Evolutionary conservation across 228 moss, liverwort and hornwort species (phyloP), one percentile per base, ranked within the genome.

Genomic region (Sphagnum fallax): DNA sequence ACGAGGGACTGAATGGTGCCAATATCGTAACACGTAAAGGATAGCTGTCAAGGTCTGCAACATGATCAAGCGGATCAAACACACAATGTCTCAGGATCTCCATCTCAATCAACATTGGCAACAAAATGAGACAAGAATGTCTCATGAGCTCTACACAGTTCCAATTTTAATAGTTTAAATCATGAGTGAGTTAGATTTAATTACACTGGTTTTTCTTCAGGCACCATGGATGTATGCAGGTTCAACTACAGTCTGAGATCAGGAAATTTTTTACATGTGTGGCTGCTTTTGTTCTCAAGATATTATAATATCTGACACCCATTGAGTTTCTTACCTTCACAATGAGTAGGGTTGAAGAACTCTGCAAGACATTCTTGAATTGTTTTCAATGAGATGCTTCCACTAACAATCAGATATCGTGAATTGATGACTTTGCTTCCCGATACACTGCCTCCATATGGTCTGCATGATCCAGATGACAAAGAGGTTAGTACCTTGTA

Each of bases 1-100:
- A 85, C 85, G 85, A 85, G 49, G 85, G 85, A 6, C 52, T 71
- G 74, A 81, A 78, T 51, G 85, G 78, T 67, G 75, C 85, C 71
- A 85, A 53, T 53, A 85, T 74, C 53, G 81, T 63, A 12, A 85
- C 76, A 48, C 76, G 85, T 11, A 81, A 50, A 8, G 85, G 85
- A 59, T 71, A 85, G 7, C 71, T 66, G 13, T 81, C 76, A 48
- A 74, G 69, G 12, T 85, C 85, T 85, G 85, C 16, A 4, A 47
- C 47, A 63, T 16, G 60, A 69, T 51, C 68, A 47, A 49, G 1
- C 51, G 32, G n/a, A 16, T 61, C 13, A 0, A 11, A 71, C 4
- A 63, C 48, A 57, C 14, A 12, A 63, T 10, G 63, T 71, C 13
- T 15, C 50, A 47, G 10, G 5, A 15, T 49, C 15, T 16, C 51